phyloP scores from a whole-genome alignment of 306 rosid species.

The Castanopsis chinensis region DNA sequence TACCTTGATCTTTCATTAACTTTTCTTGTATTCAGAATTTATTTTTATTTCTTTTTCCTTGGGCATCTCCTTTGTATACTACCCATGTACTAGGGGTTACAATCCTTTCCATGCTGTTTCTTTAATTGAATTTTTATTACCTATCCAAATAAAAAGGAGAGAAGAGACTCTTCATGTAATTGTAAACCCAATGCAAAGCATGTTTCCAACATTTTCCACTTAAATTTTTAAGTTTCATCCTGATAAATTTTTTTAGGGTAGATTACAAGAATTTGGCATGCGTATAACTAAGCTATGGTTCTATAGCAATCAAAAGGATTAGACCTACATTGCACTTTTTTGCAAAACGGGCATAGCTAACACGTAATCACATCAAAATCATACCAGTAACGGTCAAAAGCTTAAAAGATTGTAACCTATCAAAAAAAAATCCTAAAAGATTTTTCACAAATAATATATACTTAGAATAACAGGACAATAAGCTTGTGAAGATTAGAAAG shows the following conservation, averaged over 20 bases:
- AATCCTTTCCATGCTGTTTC: not conserved
- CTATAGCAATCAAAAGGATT: not conserved
- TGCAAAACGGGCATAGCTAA: not conserved
- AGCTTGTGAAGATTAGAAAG: constrained; percentile 13
- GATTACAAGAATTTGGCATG: not conserved
- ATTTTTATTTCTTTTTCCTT: too few species aligned
- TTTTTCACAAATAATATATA: not conserved
- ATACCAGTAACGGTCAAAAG: too few species aligned
- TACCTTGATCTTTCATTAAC: too few species aligned
- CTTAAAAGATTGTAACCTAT: not conserved
- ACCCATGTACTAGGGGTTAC: too few species aligned
- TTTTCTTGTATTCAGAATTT: too few species aligned
- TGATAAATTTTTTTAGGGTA: not conserved
- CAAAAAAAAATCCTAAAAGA: not conserved
- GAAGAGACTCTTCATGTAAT: too few species aligned
- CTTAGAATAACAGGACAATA: not conserved
- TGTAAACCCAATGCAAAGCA: not conserved
- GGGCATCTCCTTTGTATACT: too few species aligned
- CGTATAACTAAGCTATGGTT: not conserved
- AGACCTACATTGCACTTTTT: not conserved
- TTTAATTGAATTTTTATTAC: too few species aligned
- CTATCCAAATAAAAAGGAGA: too few species aligned
- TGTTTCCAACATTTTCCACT: not conserved
- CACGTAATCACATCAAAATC: not conserved
- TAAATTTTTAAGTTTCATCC: not conserved